Base-by-base conservation (phyloP, 225 moss, liverwort and hornwort species). In the Straminergon stramineum region DNA sequence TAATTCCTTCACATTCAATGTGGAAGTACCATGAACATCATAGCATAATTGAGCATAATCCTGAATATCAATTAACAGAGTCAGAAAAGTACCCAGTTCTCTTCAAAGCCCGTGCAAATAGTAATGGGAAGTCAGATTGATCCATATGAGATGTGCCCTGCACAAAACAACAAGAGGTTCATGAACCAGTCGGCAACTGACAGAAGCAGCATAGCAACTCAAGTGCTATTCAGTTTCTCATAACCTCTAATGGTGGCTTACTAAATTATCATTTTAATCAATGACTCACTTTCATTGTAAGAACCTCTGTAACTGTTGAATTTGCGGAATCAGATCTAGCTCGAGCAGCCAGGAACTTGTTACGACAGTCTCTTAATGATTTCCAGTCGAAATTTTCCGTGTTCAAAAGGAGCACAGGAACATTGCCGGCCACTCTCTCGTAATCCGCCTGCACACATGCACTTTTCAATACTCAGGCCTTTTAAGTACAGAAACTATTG, bases 301-400 rank as follows among this genome's bases (percentile, higher is more conserved):
- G 88, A 63, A 96, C 84, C 71, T 96, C 95, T 58, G 97, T 97
- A 58, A 97, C 94, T 73, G 92, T 79, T 69, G 94, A 92, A 69
- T 75, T 41, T 89, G 90, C 95, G 28, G 86, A 81, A 73, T 75
- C 86, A 48, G 91, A 89, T 71, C 79, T 92, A 35, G 93, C 91
- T 94, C 98, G 95, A 60, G 91, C 95, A 89, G 91, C 93, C 51
- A 98, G 79, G 91, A 96, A 97, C 57, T 90, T 92, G 51, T 89
- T 73, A 30, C 97, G 96, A 87, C 92, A 94, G 26, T 97, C 96
- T 89, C 74, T 90, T 81, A 98, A 86, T 41, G 85, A 56, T 64
- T 91, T 88, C 96, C 96, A 98, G 85, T 97, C 89, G 64, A 98
- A 98, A 21, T 93, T 94, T 83, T 98, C 98, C 43, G 96, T 97